Conservation (phyloP, 1,284 basidiomycete species). For the Apiotrichum gamsii region DNA sequence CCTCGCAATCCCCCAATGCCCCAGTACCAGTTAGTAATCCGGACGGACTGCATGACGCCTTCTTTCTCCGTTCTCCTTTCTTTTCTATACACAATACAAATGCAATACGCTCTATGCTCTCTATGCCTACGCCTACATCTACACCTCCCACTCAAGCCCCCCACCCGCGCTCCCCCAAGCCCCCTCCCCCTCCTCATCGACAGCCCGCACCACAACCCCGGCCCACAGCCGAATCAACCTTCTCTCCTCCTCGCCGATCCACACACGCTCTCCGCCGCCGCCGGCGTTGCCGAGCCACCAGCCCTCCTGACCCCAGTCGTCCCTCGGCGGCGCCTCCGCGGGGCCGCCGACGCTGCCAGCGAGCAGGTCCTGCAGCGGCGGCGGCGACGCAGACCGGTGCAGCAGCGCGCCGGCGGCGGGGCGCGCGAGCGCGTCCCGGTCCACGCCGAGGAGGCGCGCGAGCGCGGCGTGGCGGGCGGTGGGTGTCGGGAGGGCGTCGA, state of each 20-base stretch:
- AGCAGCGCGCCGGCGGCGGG: conserved; percentile 23
- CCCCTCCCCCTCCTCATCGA: conserved; percentile 29
- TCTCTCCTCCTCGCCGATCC: conserved; percentile 39
- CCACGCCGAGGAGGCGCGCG: conserved; percentile 33
- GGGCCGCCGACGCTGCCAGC: neutral
- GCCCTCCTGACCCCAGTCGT: conserved; percentile 20
- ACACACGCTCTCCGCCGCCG: conserved; percentile 23
- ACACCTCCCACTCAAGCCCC: conserved; percentile 36
- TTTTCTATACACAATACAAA: too few relatives aligned
- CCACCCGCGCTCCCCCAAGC: conserved; percentile 28
- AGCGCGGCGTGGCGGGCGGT: conserved; percentile 23
- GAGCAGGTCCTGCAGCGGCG: conserved; percentile 34
- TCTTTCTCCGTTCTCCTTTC: too few relatives aligned
- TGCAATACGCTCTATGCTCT: too few relatives aligned
- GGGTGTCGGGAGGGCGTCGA: conserved; percentile 24
- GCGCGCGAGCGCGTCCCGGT: conserved; percentile 24
- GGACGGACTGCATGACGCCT: too few relatives aligned
- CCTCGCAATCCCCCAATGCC: too few relatives aligned
- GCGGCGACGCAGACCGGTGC: conserved; percentile 27
- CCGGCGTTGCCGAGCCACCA: conserved; percentile 40
- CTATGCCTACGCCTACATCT: neutral
- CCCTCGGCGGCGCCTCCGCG: neutral
- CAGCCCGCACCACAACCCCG: conserved; percentile 27
- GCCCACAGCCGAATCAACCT: conserved; percentile 36
- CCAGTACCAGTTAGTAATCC: too few relatives aligned